Base-by-base conservation (phyloP, 192 early-diverging fungal species). In the Chytriomyces hyalinus region DNA sequence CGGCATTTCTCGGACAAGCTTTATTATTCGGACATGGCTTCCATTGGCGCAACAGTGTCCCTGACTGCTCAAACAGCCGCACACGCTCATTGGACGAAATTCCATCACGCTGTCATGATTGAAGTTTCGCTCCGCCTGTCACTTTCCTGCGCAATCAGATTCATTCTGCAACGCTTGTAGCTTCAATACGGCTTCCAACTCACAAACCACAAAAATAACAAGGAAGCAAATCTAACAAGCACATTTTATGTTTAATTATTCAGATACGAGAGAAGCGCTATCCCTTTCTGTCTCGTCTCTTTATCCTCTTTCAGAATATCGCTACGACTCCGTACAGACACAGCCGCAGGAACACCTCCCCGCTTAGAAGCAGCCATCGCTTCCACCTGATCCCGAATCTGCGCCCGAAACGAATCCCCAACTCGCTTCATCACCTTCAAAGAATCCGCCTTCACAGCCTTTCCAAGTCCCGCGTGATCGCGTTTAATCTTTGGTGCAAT, bases 391-490 rank as follows among this genome's bases (percentile, higher is more conserved):
- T 53, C 49, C 20, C 13, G 13, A 70, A 53, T 26, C 10, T 48
- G 47, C 26, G 49, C 57, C 50, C 69, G 47, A 36, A 70, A 70
- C 4, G 50, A 24, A 57, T 70, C 69, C 36, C 69, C 69, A 53
- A 70, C 69, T 15, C 69, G 9, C 49, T 9, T 20, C 69, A 49
- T 28, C 17, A 22, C 20, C 3, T n/a, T 9, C 15, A 13, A 20
- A 9, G 45, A 13, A 24, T 17, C 13, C 24, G 8, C 22, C 24
- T 49, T 53, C 43, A n/a, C 43, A 10, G 50, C 20, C 24, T 13
- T 26, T 10, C 69, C 69, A 9, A 70, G 13, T 10, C 69, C 69
- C 26, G n/a, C 47, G 6, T 50, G 10, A 26, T 70, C 69, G 9
- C 47, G 9, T 13, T 70, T 70, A 36, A 36, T 36, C 36, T 36